Base-by-base conservation (phyloP, 2,329 filamentous ascomycete genomes). In the Annulohypoxylon truncatum region DNA sequence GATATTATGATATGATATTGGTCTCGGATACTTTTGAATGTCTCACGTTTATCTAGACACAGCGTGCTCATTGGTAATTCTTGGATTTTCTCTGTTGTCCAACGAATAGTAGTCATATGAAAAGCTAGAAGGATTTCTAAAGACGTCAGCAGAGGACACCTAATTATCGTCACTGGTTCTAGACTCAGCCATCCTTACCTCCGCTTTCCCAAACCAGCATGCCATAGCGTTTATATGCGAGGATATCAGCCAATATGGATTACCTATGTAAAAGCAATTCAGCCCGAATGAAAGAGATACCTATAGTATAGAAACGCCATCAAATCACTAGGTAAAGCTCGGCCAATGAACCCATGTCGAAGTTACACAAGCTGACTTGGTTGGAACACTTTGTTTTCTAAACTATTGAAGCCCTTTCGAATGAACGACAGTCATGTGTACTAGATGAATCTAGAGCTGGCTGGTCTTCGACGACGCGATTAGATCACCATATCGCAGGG, bases 41-140 rank as follows among this genome's bases (percentile, higher is more conserved):
- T 64, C 61, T 67, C 28, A 61, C 8, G 12, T 29, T 55, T 61
- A 61, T 67, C 22, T 59, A 53, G 38, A 44, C 50, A 54, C 59
- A 40, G 50, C 50, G 42, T 38, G 47, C 52, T 48, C 40, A 54
- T 58, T 44, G 29, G 35, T 33, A 52, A 61, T 57, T 46, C 42
- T 26, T 24, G 28, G 50, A 10, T 31, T 5, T 44, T 18, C 22
- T 40, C 13, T n/a, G n/a, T 26, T 24, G 6, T 42, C 26, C 15
- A 15, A 13, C n/a, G 31, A 40, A 54, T 50, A 18, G 15, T n/a
- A 35, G 24, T 44, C 18, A 20, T 33, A 28, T 44, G 28, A 50
- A 18, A 56, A 35, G 7, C 18, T 7, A 51, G 42, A 22, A 22
- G 38, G 20, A 2, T 26, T 38, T 38, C 4, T 3, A 4, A 15